These are phyloP conservation scores for Picochlorum sp. DNA, from an alignment of 139 green algal genomes.

Conservation along the genomic window DNA sequence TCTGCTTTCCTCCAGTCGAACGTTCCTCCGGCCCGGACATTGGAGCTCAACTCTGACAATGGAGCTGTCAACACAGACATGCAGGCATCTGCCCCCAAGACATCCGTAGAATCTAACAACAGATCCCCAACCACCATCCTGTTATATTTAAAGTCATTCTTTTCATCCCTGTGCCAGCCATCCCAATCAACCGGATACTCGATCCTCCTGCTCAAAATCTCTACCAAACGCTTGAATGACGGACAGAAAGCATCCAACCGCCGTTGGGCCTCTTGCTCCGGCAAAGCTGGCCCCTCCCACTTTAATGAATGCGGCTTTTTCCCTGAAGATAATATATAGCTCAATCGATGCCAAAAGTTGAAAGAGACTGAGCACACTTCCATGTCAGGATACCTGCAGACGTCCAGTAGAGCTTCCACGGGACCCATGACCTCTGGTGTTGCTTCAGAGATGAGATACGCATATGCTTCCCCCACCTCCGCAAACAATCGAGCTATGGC, in stretches of 20 bases:
- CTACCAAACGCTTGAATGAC: constrained; percentile 62
- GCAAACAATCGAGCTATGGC: constrained; percentile 87
- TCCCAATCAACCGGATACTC: constrained; percentile 38
- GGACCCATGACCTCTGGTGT: constrained; percentile 33
- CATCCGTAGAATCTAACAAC: constrained; percentile 52
- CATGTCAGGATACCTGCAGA: constrained; percentile 68
- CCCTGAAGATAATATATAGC: constrained; percentile 28
- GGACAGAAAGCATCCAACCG: constrained; percentile 53
- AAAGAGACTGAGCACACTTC: constrained; percentile 72
- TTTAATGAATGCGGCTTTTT: constrained; percentile 21
- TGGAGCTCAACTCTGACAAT: constrained; percentile 30
- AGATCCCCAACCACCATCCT: constrained; percentile 50
- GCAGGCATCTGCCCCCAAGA: constrained; percentile 39
- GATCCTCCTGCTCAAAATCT: constrained; percentile 45
- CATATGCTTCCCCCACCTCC: constrained; percentile 85
- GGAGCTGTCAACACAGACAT: constrained; percentile 53
- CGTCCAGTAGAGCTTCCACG: constrained; percentile 81
- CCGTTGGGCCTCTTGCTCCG: constrained; percentile 28
- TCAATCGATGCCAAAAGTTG: constrained; percentile 85
- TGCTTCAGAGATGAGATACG: constrained; percentile 46
- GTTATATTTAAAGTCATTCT: constrained; percentile 55
- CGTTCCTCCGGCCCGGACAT: background rate
- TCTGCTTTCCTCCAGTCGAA: constrained; percentile 70
- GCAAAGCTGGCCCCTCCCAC: constrained; percentile 15
- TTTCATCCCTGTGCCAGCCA: constrained; percentile 49